A percentile compares a stretch with the other conserved stretches of the same genome.
Conservation (phyloP, 2,329 filamentous ascomycete genomes). For the Aureobasidium leucospermi region DNA sequence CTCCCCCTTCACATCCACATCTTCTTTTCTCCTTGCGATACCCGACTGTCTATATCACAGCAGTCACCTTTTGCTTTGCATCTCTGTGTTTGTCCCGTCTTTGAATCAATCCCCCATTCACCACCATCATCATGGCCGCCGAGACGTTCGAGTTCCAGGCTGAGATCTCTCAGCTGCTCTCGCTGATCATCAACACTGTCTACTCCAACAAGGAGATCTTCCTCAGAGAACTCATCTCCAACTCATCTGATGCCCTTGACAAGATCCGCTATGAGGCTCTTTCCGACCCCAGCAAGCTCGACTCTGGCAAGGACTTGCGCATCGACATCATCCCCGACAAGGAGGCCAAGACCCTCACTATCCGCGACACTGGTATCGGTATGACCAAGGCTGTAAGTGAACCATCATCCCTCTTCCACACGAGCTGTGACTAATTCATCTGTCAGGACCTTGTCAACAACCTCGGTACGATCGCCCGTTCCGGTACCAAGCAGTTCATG, state of each 20-base stretch:
- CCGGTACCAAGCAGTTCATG: conserved; percentile 99
- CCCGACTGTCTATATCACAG: conserved; percentile 9
- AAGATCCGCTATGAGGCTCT: conserved; percentile 99
- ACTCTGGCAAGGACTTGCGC: conserved; percentile 93
- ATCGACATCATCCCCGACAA: conserved; percentile 99
- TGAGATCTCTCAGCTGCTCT: conserved; percentile 99
- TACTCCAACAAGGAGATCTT: conserved; percentile 99
- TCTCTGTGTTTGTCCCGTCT: conserved; percentile 2
- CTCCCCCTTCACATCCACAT: not conserved
- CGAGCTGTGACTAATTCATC: conserved; percentile 41
- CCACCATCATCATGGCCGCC: conserved; percentile 58
- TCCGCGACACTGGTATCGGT: conserved; percentile 97
- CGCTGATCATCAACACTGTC: conserved; percentile 99
- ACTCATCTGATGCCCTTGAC: conserved; percentile 97
- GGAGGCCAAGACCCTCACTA: conserved; percentile 94
- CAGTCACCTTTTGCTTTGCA: conserved; percentile 9
- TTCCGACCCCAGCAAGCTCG: conserved; percentile 94
- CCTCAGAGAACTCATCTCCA: conserved; percentile 96
- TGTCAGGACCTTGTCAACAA: conserved; percentile 88
- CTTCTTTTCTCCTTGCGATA: conserved; percentile 10
- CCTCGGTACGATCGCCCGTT: conserved; percentile 97
- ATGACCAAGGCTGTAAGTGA: conserved; percentile 85
- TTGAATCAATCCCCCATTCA: conserved; percentile 4
- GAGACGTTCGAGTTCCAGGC: conserved; percentile 99
- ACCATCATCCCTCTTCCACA: conserved; percentile 27